Percentiles rank a stretch among this genome's conserved stretches.
These are phyloP conservation scores for Plantago major DNA, from an alignment of 257 asterid species.

Conservation along the genomic window DNA sequence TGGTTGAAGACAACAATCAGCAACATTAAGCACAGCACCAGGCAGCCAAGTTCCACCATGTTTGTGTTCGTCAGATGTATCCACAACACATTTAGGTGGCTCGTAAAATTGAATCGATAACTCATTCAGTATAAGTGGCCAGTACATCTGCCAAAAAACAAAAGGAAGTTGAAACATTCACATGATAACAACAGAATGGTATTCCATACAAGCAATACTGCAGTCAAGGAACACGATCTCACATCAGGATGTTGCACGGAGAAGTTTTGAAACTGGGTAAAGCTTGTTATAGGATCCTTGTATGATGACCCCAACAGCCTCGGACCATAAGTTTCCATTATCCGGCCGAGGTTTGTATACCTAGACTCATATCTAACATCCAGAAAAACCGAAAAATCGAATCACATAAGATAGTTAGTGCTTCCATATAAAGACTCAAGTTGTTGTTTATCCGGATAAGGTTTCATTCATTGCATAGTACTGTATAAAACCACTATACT, in stretches of 20 bases:
- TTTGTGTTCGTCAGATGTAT: constrained; percentile 56
- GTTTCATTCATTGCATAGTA: too few relatives aligned
- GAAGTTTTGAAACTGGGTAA: constrained; percentile 60
- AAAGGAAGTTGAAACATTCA: constrained; percentile 2
- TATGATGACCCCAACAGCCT: constrained; percentile 53
- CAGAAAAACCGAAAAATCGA: background rate
- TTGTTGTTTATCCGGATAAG: too few relatives aligned
- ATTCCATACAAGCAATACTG: constrained; percentile 5
- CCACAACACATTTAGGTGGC: constrained; percentile 63
- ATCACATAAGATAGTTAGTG: background rate
- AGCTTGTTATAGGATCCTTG: constrained; percentile 77
- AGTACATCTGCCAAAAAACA: constrained; percentile 52
- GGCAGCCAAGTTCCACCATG: constrained; percentile 84
- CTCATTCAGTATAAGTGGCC: constrained; percentile 61
- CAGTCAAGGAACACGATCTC: constrained; percentile 21
- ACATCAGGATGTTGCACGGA: constrained; percentile 85
- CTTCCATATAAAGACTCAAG: too few relatives aligned
- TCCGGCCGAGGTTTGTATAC: constrained; percentile 73
- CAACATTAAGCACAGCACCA: constrained; percentile 74
- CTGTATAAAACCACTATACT: too few relatives aligned
- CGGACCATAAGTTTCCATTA: constrained; percentile 80
- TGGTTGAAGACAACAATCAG: constrained; percentile 71
- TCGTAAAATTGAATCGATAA: constrained; percentile 49
- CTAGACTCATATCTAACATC: constrained; percentile 47
- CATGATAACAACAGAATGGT: too few relatives aligned